Conservation (phyloP, 2,329 filamentous ascomycete genomes). For the Hypoxylon sp. region DNA sequence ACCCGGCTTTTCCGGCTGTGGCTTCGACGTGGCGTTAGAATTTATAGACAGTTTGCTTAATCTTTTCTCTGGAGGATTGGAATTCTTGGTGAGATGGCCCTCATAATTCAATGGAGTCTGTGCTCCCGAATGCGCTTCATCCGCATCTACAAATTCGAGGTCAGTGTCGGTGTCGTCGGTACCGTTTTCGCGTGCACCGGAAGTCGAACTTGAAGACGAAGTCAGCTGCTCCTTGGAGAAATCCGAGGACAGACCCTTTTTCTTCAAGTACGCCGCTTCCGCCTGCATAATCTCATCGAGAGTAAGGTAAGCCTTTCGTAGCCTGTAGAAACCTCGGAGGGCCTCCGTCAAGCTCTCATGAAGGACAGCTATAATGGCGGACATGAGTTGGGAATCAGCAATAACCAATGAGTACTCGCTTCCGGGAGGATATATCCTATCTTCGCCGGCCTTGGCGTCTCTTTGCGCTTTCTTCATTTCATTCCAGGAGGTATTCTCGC, state of each 20-base stretch:
- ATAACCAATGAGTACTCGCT: conserved; percentile 89
- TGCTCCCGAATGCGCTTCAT: conserved; percentile 62
- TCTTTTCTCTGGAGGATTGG: conserved; percentile 50
- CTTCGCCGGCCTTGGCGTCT: conserved; percentile 62
- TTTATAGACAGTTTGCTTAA: conserved; percentile 48
- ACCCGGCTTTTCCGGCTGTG: conserved; percentile 6
- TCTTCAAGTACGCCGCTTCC: conserved; percentile 72
- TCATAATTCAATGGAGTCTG: conserved; percentile 64
- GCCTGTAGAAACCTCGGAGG: conserved; percentile 91
- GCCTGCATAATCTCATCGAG: conserved; percentile 84
- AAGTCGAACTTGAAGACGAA: conserved; percentile 43
- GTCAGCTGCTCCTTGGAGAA: conserved; percentile 39
- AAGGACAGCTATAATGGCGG: conserved; percentile 87
- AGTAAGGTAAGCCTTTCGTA: conserved; percentile 88
- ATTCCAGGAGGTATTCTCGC: conserved; percentile 81
- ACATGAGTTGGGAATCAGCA: conserved; percentile 90
- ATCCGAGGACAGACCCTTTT: conserved; percentile 52
- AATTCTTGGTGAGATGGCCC: conserved; percentile 60
- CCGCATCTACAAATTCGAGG: conserved; percentile 71
- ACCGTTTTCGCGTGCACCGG: conserved; percentile 33
- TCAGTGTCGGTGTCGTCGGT: conserved; percentile 58
- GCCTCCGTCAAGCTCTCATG: conserved; percentile 95
- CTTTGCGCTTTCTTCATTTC: conserved; percentile 83
- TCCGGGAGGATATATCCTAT: conserved; percentile 80
- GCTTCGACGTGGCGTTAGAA: conserved; percentile 23